Conservation (phyloP, 2,329 filamentous ascomycete species). For the Fusarium solani-melongenae region DNA sequence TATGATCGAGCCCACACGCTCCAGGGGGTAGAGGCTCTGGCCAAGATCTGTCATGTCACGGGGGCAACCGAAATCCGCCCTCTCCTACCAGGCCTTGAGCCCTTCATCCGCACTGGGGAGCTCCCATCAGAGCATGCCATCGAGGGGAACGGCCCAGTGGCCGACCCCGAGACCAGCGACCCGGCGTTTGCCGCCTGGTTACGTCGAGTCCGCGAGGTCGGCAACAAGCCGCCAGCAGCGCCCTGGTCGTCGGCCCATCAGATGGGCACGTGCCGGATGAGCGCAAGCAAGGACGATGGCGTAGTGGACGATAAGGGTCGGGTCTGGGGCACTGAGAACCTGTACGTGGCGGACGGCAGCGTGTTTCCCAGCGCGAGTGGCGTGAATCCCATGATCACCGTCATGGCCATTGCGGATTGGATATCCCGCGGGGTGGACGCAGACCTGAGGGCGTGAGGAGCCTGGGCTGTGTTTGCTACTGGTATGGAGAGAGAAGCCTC, state of each 20-base stretch:
- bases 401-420: constrained; percentile 76
- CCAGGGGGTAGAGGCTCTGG: constrained; percentile 76
- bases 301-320: constrained; percentile 68
- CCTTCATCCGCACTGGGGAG: constrained; percentile 62
- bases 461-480: constrained; percentile 2
- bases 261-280: constrained; percentile 84
- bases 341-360: constrained; percentile 80
- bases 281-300: constrained; percentile 59
- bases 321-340: constrained; percentile 73
- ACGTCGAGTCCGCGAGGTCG: constrained; percentile 57
- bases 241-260: constrained; percentile 80
- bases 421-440: constrained; percentile 68
- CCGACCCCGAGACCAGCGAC: constrained; percentile 64
- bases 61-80: constrained; percentile 85
- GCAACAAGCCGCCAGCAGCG: constrained; percentile 62
- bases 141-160: constrained; percentile 28
- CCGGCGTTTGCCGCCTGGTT: constrained; percentile 72
- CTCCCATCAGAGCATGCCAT: constrained; percentile 30
- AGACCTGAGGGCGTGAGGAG: constrained; percentile 50
- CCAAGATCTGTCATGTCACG: constrained; percentile 80
- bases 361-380: constrained; percentile 82
- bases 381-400: constrained; percentile 85
- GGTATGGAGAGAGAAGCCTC: constrained; percentile 6
- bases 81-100: constrained; percentile 68
- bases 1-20: constrained; percentile 79